These are phyloP conservation scores for Leishmania amazonensis DNA, from an alignment of 208 protist species.

Conservation along the genomic window DNA sequence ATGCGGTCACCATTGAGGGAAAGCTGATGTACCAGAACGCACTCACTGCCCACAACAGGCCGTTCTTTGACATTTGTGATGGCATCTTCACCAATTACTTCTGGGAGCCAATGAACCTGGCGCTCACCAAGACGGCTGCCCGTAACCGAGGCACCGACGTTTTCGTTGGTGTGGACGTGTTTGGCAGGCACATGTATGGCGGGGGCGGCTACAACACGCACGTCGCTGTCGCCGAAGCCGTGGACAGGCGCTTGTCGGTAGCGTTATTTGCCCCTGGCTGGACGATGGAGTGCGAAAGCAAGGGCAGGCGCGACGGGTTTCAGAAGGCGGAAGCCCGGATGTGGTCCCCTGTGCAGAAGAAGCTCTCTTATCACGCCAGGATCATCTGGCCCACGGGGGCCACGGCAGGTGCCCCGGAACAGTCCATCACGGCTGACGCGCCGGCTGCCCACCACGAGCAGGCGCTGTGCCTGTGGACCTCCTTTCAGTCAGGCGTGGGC, in stretches of 20 bases:
- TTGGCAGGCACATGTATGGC: slow-evolving; percentile 73
- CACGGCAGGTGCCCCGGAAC: not conserved
- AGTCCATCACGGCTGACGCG: not conserved
- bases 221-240: slow-evolving; percentile 42
- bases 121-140: slow-evolving; percentile 32
- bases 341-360: slow-evolving; percentile 55
- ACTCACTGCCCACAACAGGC: slow-evolving; percentile 72
- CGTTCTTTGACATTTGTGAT: slow-evolving; percentile 83
- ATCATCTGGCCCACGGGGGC: not conserved
- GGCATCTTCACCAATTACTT: slow-evolving; percentile 92
- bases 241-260: slow-evolving; percentile 43
- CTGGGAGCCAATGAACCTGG: slow-evolving; percentile 67
- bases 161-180: slow-evolving; percentile 89
- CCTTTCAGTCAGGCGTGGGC: slow-evolving; percentile 57
- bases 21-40: slow-evolving; percentile 77
- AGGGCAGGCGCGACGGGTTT: slow-evolving; percentile 51
- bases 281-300: slow-evolving; percentile 69
- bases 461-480: slow-evolving; percentile 42
- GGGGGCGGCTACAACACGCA: slow-evolving; percentile 78
- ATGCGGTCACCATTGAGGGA: slow-evolving; percentile 75
- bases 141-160: slow-evolving; percentile 48
- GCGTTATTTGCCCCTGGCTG: slow-evolving; percentile 93
- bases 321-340: slow-evolving; percentile 47
- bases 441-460: not conserved
- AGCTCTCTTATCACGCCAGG: slow-evolving; percentile 29